Percentiles rank a stretch among this genome's conserved stretches.
These are phyloP conservation scores for Ascochyta pisi DNA, from an alignment of 2,329 filamentous ascomycete species.

Conservation along the genomic window DNA sequence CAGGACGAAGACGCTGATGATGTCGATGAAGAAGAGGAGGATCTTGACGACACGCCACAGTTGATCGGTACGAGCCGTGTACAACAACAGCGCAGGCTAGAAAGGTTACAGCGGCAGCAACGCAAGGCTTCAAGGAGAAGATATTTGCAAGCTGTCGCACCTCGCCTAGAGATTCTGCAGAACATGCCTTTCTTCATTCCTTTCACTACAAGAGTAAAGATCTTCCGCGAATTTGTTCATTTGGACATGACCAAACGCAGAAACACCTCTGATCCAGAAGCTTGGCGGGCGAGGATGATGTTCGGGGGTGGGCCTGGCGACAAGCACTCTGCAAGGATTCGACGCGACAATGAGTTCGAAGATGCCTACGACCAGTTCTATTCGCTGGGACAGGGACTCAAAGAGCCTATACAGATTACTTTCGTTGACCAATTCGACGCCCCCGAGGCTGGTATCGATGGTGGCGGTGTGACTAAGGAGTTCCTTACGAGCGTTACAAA, in stretches of 20 bases:
- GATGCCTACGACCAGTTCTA: slow-evolving; percentile 89
- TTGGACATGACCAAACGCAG: slow-evolving; percentile 79
- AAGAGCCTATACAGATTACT: slow-evolving; percentile 95
- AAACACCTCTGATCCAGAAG: slow-evolving; percentile 74
- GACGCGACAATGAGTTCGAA: slow-evolving; percentile 78
- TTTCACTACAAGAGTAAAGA: slow-evolving; percentile 87
- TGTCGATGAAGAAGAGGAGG: slow-evolving; percentile 52
- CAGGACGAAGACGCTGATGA: slow-evolving; percentile 68
- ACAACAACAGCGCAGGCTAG: slow-evolving; percentile 67
- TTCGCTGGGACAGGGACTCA: slow-evolving; percentile 78
- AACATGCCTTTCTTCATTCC: slow-evolving; percentile 98
- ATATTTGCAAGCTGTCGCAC: slow-evolving; percentile 78
- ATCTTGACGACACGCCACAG: slow-evolving; percentile 44
- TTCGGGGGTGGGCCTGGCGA: slow-evolving; percentile 46
- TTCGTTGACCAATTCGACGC: slow-evolving; percentile 92
- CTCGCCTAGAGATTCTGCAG: slow-evolving; percentile 86
- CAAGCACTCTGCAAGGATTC: slow-evolving; percentile 76
- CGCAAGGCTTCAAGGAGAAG: slow-evolving; percentile 72
- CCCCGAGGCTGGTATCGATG: slow-evolving; percentile 91
- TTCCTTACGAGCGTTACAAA: slow-evolving; percentile 88
- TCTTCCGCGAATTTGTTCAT: slow-evolving; percentile 91
- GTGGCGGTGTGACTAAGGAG: slow-evolving; percentile 96
- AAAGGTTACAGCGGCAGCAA: slow-evolving; percentile 69
- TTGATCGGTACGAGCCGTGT: slow-evolving; percentile 65
- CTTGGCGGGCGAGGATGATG: slow-evolving; percentile 69